Conservation (phyloP, 768 basidiomycete genomes). For the Lactarius hengduanensis region DNA sequence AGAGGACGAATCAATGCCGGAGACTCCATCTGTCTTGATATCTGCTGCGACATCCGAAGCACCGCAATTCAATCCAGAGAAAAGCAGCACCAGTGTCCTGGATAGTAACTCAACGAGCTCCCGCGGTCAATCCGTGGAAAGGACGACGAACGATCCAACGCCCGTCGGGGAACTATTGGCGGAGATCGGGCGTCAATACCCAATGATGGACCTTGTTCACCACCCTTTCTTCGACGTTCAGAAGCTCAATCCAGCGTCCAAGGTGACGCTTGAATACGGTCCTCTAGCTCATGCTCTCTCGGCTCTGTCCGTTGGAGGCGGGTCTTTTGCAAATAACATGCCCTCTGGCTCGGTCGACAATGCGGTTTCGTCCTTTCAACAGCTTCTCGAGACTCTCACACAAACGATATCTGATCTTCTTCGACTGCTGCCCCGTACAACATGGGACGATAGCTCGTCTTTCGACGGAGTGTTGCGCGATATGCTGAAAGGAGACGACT, state of each 20-base stretch:
- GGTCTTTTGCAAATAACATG: constrained; percentile 79
- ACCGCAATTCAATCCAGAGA: constrained; percentile 39
- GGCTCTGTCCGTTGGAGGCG: constrained; percentile 80
- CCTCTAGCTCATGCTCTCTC: constrained; percentile 85
- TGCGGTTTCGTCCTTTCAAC: constrained; percentile 87
- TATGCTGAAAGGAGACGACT: constrained; percentile 87
- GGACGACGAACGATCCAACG: constrained; percentile 44
- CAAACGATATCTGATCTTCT: constrained; percentile 87
- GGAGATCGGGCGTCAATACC: constrained; percentile 61
- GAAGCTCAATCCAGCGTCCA: constrained; percentile 71
- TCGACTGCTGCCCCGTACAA: constrained; percentile 80
- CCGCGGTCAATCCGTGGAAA: constrained; percentile 60
- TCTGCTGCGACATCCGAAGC: constrained; percentile 52
- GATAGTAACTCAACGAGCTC: constrained; percentile 56
- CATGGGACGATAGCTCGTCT: constrained; percentile 88
- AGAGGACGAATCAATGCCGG: constrained; percentile 50
- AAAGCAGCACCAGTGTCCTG: constrained; percentile 32
- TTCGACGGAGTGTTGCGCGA: constrained; percentile 84
- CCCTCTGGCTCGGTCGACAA: constrained; percentile 89
- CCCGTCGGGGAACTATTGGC: constrained; percentile 65
- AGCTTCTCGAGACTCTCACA: constrained; percentile 82
- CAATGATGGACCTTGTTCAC: constrained; percentile 60
- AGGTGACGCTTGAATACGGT: constrained; percentile 80
- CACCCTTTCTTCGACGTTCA: constrained; percentile 75
- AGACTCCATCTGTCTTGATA: constrained; percentile 44